Percentiles rank a stretch among this genome's conserved stretches.
Evolutionary conservation across 768 basidiomycete genomes (phyloP).

Genomic region (Serendipita sp.): DNA sequence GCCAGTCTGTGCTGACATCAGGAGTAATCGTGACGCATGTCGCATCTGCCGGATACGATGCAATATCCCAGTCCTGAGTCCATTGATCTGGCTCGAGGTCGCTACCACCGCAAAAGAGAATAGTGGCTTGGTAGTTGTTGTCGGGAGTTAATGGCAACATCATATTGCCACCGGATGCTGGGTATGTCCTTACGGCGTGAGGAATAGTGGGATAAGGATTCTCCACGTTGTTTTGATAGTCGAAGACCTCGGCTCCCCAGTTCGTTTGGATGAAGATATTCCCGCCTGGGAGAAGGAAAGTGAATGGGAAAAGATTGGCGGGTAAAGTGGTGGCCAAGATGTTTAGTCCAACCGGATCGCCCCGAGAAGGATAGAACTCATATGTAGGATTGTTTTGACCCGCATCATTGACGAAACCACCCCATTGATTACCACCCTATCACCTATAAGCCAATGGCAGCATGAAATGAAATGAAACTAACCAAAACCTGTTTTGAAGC

Average conservation of each 20-base stretch:
- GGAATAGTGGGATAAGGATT: constrained; percentile 59
- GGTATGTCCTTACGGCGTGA: constrained; percentile 62
- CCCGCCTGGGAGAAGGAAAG: constrained; percentile 59
- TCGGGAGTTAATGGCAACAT: constrained; percentile 84
- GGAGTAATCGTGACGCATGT: constrained; percentile 56
- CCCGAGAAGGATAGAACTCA: constrained; percentile 60
- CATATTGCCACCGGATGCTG: constrained; percentile 72
- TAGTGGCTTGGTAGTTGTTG: constrained; percentile 72
- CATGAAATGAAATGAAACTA: background rate
- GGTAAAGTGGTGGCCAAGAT: constrained; percentile 55
- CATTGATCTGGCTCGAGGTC: constrained; percentile 30
- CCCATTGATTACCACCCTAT: constrained; percentile 28
- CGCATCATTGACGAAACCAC: constrained; percentile 57
- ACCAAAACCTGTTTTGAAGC: background rate
- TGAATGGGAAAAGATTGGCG: constrained; percentile 60
- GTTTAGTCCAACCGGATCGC: constrained; percentile 24
- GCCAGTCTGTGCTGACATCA: constrained; percentile 37
- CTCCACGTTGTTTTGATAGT: constrained; percentile 39
- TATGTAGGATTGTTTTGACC: constrained; percentile 66
- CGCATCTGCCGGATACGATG: constrained; percentile 21
- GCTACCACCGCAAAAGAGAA: constrained; percentile 84
- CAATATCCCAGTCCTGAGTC: constrained; percentile 15
- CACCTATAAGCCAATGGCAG: background rate
- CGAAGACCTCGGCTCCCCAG: constrained; percentile 40
- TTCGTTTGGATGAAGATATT: constrained; percentile 74